phyloP scores from a whole-genome alignment of 2,329 filamentous ascomycete species.

The Dothideomycetidae sp. region DNA sequence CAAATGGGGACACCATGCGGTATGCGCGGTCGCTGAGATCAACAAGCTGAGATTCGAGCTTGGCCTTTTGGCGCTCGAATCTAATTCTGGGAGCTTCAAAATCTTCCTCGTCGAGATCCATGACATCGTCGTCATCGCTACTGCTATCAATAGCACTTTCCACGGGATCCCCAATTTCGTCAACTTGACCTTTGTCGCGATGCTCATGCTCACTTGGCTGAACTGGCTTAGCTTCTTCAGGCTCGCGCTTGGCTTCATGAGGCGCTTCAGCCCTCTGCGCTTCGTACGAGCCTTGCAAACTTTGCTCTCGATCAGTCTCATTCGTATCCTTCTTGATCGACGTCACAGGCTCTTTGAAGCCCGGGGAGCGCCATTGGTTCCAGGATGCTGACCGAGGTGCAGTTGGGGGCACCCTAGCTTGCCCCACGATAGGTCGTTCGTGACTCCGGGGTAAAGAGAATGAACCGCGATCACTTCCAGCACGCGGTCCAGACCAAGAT shows the following conservation, averaged over 20 bases:
- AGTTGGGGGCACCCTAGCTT: conserved; percentile 15
- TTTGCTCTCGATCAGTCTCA: no score
- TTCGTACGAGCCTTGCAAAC: no score
- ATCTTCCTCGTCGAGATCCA: conserved; percentile 32
- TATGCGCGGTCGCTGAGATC: conserved; percentile 29
- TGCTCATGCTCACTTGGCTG: neutral
- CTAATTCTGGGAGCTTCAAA: conserved; percentile 33
- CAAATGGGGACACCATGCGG: conserved; percentile 30
- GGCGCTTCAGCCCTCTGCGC: no score
- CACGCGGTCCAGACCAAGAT: conserved; percentile 18
- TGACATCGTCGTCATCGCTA: conserved; percentile 33
- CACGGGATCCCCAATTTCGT: conserved; percentile 12
- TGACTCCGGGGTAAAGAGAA: conserved; percentile 12
- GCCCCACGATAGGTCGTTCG: conserved; percentile 11
- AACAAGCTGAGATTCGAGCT: conserved; percentile 29
- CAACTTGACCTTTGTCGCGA: conserved; percentile 18
- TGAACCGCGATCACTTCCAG: conserved; percentile 9
- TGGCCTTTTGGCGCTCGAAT: conserved; percentile 31
- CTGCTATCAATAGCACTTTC: conserved; percentile 7
- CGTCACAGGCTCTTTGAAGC: conserved; percentile 14
- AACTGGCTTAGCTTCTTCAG: conserved; percentile 4
- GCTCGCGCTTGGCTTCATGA: conserved; percentile 9
- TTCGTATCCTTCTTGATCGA: conserved; percentile 5
- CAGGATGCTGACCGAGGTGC: conserved; percentile 21
- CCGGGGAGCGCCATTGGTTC: conserved; percentile 28